Base-by-base conservation (phyloP, 345 rosid species). In the Salix dunnii region DNA sequence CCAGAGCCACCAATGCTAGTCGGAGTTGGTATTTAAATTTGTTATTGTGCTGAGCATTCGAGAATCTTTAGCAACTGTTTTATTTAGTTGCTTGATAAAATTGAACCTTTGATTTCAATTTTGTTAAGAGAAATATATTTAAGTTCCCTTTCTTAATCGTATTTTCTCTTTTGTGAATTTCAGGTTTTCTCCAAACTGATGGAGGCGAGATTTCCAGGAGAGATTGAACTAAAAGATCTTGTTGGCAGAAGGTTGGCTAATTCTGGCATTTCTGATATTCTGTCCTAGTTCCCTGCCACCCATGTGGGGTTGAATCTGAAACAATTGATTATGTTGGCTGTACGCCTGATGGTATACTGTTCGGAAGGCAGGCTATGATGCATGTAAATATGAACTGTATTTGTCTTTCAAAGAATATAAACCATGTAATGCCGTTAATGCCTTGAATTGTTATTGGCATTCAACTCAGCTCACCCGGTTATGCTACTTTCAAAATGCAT, bases 121-220 rank as follows among this genome's bases (percentile, higher is more conserved):
- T 70, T 14, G 31, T 49, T 5, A 27, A n/a, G 14, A 55, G 10
- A 35, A 53, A 36, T 72, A 14, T 13, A 35, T 18, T 7, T 36
- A 25, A 43, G 16, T 14, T 69, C 18, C 10, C 21, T 0, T 13
- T 14, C 11, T 7, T 51, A 30, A 18, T 3, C n/a, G 2, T 3
- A 14, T 17, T 3, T 10, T 18, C 11, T 63, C 27, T 28, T 27
- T 42, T 18, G 20, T 62, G 23, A 20, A 31, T 40, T 77, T 33
- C 82, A 92, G 98, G 92, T 92, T 67, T 92, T 86, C 85, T 94
- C 98, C 35, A 94, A 94, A 74, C 80, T 88, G 83, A 85, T 81
- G 84, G 92, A 89, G 84, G 95, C 88, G 74, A 89, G 97, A 72
- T 92, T 92, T 78, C 97, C 97, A 0, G 97, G 97, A 18, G 97